Evolutionary conservation across 179 eudicot species (phyloP), one percentile per base, ranked within the genome.

Genomic region (Camellia oleifera): DNA sequence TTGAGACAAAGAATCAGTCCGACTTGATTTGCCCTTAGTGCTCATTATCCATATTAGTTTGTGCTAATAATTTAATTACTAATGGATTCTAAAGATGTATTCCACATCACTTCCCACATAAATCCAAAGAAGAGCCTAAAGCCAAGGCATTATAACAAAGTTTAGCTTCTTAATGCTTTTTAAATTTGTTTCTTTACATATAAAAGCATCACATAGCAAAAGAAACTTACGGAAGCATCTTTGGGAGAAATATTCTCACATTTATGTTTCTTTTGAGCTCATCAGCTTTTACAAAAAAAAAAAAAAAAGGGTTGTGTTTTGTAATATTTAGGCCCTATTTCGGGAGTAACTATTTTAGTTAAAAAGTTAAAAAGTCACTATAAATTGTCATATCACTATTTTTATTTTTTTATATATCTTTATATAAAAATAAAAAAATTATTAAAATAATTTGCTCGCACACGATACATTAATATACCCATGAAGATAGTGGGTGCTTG

Each of bases 401-500:
- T 32, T 32, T 32, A 32, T 32, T 32, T 32, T 32, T 32, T 32
- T 32, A 0, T 1, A 32, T 0, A 32, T 32, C 40, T 32, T 32
- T 32, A 32, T 0, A 32, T 32, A 32, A 32, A 32, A 32, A 32
- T 32, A 32, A 32, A 32, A 32, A 32, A 32, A 32, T 32, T 32
- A 32, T 32, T 32, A 32, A 1, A 32, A 32, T 32, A 32, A 0
- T 1, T 2, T 32, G 40, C 40, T 32, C 40, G 2, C 2, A 32
- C 1, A 32, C 40, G 40, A 32, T 1, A 32, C 40, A 32, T 60
- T 60, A 60, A 60, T 60, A 69, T 45, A 17, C 9, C 20, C 18
- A 69, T 17, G 73, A 48, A 46, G 11, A n/a, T 52, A 52, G 58
- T 18, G 60, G 56, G 75, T 72, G 60, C n/a, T 72, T 20, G 60